phyloP scores from a whole-genome alignment of 2,329 filamentous ascomycete genomes.

The Aspergillus novoparasiticus region DNA sequence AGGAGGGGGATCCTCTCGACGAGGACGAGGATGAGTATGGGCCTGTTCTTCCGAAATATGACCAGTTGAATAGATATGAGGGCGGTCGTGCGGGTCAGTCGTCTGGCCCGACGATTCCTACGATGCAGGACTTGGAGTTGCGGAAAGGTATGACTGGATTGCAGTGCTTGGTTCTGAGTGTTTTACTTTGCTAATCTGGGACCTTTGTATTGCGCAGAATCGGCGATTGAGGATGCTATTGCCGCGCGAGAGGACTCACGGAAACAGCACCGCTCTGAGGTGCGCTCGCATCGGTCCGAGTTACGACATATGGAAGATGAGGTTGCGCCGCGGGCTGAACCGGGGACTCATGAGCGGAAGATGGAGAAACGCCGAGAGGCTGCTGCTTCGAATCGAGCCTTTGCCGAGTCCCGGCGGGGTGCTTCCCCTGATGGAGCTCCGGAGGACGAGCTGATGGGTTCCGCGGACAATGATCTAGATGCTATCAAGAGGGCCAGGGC shows the following conservation, averaged over 20 bases:
- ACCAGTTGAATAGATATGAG: background rate
- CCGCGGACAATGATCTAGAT: conserved; percentile 61
- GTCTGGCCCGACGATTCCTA: conserved; percentile 67
- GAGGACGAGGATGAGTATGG: conserved; percentile 67
- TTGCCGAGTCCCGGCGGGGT: conserved; percentile 60
- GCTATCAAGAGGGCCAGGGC: conserved; percentile 67
- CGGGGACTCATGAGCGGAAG: conserved; percentile 78
- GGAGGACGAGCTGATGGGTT: conserved; percentile 75
- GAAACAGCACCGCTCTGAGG: conserved; percentile 48
- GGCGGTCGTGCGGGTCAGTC: conserved; percentile 11
- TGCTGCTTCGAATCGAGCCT: conserved; percentile 72
- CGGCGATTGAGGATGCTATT: conserved; percentile 33
- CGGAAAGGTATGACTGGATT: conserved; percentile 39
- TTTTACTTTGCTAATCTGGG: background rate
- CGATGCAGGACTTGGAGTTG: conserved; percentile 71
- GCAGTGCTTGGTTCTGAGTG: background rate
- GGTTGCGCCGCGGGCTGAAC: conserved; percentile 76
- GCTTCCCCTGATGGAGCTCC: conserved; percentile 68
- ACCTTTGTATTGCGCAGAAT: conserved; percentile 24
- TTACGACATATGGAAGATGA: conserved; percentile 62
- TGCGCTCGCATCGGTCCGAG: conserved; percentile 51
- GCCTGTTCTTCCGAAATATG: conserved; percentile 48
- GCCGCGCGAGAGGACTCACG: conserved; percentile 30
- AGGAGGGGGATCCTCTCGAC: conserved; percentile 25
- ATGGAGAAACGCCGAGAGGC: conserved; percentile 81